A percentile compares a stretch with the other conserved stretches of the same genome.
These are phyloP conservation scores for Phytopythium oedochilum DNA, from an alignment of 352 stramenopile genomes.

Conservation along the genomic window DNA sequence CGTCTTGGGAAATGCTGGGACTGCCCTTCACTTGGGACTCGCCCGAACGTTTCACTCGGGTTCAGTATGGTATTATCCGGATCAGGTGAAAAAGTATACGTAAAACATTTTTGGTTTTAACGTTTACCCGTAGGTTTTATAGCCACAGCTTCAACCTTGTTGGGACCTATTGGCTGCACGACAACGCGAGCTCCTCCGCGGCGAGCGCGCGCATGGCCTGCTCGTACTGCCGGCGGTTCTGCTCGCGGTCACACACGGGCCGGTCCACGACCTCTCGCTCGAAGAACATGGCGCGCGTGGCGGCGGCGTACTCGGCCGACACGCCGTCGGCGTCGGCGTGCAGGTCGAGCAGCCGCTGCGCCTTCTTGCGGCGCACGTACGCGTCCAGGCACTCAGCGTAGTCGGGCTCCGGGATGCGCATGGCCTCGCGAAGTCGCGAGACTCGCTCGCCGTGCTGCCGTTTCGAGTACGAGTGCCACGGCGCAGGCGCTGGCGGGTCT, in stretches of 20 bases:
- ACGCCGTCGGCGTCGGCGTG: constrained; percentile 39
- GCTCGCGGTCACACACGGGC: constrained; percentile 37
- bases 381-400: constrained; percentile 39
- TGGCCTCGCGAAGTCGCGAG: constrained; percentile 17
- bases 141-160: no score
- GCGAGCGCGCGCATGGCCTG: constrained; percentile 15
- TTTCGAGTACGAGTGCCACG: constrained; percentile 47
- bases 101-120: no score
- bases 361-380: constrained; percentile 44
- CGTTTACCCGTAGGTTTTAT: no score
- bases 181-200: constrained; percentile 1
- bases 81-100: no score
- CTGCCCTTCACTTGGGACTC: neutral
- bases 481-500: neutral
- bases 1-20: neutral
- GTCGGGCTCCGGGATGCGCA: constrained; percentile 30
- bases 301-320: constrained; percentile 26
- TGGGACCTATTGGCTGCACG: no score
- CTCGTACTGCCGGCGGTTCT: constrained; percentile 38
- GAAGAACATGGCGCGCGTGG: constrained; percentile 38
- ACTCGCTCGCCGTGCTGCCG: constrained; percentile 23
- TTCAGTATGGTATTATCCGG: neutral
- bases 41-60: neutral
- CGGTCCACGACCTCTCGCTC: constrained; percentile 47
- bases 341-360: constrained; percentile 30